Conservation (phyloP, 352 stramenopile genomes). For the Aphanomyces stellatus region DNA sequence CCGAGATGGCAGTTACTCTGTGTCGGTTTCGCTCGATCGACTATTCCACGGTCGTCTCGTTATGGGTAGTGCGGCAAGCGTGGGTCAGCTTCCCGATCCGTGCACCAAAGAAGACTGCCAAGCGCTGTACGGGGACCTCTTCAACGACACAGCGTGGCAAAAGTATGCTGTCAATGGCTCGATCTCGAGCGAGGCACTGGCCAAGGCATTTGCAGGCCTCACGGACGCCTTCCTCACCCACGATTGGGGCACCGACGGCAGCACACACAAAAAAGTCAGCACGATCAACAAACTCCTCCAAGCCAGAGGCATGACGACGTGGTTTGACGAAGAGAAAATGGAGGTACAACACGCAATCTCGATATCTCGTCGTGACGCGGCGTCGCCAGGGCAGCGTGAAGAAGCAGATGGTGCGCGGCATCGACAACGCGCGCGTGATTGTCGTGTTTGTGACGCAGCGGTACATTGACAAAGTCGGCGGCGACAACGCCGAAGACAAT, state of each 20-base stretch:
- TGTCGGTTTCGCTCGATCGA: no score
- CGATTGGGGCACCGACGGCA: constrained; percentile 5
- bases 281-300: not conserved
- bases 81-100: no score
- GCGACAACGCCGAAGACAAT: not conserved
- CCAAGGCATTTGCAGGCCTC: not conserved
- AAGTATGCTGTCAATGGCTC: not conserved
- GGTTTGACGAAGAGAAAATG: constrained; percentile 20
- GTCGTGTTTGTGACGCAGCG: constrained; percentile 11
- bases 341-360: constrained; percentile 1
- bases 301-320: constrained; percentile 6
- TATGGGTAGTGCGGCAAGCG: no score
- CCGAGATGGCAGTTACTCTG: no score
- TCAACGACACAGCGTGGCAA: constrained; percentile 1
- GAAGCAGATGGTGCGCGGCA: constrained; percentile 8
- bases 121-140: not conserved
- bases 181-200: not conserved
- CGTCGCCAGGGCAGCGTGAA: not conserved
- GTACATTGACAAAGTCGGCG: constrained; percentile 13
- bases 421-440: constrained; percentile 13
- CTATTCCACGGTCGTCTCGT: no score
- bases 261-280: constrained; percentile 7
- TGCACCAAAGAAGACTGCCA: constrained; percentile 6
- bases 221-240: constrained; percentile 15
- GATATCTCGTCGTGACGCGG: no score